phyloP scores from a whole-genome alignment of 2,329 filamentous ascomycete genomes.

The Talaromyces sp. region DNA sequence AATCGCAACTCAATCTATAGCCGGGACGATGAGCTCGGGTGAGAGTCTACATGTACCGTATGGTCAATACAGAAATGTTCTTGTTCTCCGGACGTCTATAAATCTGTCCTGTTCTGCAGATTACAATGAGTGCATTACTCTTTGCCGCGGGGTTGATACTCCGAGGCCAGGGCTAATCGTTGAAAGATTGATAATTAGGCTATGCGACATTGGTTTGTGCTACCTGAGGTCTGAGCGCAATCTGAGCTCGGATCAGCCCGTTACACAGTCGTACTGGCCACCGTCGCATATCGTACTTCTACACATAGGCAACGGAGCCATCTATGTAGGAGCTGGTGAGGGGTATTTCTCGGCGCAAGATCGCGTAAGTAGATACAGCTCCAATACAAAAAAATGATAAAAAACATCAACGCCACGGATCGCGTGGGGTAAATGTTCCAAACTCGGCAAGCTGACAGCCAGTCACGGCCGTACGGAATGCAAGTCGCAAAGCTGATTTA shows the following conservation, averaged over 20 bases:
- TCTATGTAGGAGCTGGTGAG: background rate
- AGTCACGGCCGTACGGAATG: background rate
- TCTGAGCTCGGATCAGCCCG: background rate
- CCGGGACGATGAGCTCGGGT: background rate
- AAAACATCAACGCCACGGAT: background rate
- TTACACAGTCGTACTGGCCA: background rate
- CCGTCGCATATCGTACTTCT: background rate
- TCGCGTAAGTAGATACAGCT: background rate
- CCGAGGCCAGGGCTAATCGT: background rate
- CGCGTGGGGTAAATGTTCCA: background rate
- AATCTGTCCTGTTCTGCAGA: background rate
- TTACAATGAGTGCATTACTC: background rate
- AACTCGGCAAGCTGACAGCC: background rate
- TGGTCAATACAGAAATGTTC: background rate
- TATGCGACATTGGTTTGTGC: background rate
- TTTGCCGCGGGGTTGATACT: background rate
- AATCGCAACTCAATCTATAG: constrained; percentile 1
- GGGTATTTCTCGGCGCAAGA: background rate
- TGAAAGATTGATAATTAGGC: background rate
- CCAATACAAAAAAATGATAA: background rate
- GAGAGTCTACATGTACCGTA: background rate
- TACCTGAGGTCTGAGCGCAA: background rate
- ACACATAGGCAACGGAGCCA: too few species aligned
- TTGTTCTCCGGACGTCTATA: background rate
- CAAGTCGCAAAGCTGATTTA: background rate